A percentile compares a stretch with the other conserved stretches of the same genome.
Evolutionary conservation across 768 basidiomycete species (phyloP).

Genomic region (Suillus variegatus): DNA sequence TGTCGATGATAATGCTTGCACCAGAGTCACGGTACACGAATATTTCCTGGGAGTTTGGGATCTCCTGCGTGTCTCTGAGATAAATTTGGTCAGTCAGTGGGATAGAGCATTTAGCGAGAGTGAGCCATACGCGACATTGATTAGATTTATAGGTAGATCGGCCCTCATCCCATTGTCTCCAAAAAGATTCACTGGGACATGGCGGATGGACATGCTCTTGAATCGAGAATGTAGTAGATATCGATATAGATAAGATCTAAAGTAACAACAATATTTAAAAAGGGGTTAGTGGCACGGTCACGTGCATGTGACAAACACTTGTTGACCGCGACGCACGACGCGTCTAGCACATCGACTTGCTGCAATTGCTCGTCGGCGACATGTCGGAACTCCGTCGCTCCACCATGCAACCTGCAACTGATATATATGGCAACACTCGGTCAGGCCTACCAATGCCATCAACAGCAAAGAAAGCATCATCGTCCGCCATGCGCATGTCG

Average conservation of each 20-base stretch:
- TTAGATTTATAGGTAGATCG: constrained; percentile 49
- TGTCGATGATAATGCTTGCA: constrained; percentile 81
- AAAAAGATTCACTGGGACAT: constrained; percentile 56
- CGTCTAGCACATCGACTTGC: constrained; percentile 11
- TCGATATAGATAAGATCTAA: not conserved
- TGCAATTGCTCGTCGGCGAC: constrained; percentile 1
- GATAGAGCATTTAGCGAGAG: not conserved
- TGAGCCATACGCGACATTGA: constrained; percentile 78
- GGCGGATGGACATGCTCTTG: not conserved
- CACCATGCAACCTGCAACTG: constrained; percentile 54
- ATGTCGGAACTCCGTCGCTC: constrained; percentile 59
- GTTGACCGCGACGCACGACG: constrained; percentile 9
- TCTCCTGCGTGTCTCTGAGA: constrained; percentile 67
- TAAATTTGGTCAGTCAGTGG: constrained; percentile 4
- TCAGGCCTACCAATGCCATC: constrained; percentile 77
- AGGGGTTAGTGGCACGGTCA: constrained; percentile 1
- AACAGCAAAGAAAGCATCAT: constrained; percentile 67
- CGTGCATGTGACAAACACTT: not conserved
- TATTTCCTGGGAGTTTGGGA: constrained; percentile 96
- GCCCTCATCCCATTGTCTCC: constrained; percentile 73
- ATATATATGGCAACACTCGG: constrained; percentile 49
- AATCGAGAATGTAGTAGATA: not conserved
- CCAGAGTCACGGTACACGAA: constrained; percentile 71
- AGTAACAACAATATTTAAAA: not conserved
- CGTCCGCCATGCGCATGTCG: constrained; percentile 59